Conservation (phyloP, 768 basidiomycete species). For the Leccinum olivaceopallidum region DNA sequence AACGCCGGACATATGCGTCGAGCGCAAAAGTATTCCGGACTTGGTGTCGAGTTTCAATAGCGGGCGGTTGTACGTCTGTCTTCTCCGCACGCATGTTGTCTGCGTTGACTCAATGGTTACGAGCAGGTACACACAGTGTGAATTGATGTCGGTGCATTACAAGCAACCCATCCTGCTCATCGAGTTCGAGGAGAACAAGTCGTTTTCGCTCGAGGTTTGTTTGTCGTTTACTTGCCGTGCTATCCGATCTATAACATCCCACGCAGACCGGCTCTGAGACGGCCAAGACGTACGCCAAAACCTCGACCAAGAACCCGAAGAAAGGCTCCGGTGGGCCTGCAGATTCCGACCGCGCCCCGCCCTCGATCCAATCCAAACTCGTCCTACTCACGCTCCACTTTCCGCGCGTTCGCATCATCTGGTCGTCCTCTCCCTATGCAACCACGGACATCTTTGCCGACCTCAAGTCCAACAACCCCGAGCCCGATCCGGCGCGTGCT, state of each 20-base stretch:
- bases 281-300: constrained; percentile 66
- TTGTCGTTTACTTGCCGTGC: background rate
- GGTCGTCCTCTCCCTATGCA: constrained; percentile 95
- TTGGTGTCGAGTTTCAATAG: constrained; percentile 91
- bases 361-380: constrained; percentile 86
- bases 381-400: constrained; percentile 88
- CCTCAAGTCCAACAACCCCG: constrained; percentile 74
- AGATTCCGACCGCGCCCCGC: constrained; percentile 38
- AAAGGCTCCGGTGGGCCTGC: constrained; percentile 30
- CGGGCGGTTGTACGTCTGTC: constrained; percentile 77
- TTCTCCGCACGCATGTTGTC: background rate
- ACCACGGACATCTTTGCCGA: constrained; percentile 92
- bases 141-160: constrained; percentile 95
- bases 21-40: constrained; percentile 93
- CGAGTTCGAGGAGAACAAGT: constrained; percentile 97
- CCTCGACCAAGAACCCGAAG: constrained; percentile 54
- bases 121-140: constrained; percentile 91
- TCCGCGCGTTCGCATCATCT: constrained; percentile 90
- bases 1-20: constrained; percentile 93
- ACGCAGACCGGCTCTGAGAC: constrained; percentile 58
- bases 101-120: constrained; percentile 1
- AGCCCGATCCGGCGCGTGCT: constrained; percentile 80
- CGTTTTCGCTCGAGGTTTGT: constrained; percentile 84
- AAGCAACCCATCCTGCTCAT: constrained; percentile 91
- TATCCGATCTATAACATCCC: background rate